A percentile compares a stretch with the other conserved stretches of the same genome.
phyloP scores from a whole-genome alignment of 345 rosid genomes.

The Corchorus olitorius region DNA sequence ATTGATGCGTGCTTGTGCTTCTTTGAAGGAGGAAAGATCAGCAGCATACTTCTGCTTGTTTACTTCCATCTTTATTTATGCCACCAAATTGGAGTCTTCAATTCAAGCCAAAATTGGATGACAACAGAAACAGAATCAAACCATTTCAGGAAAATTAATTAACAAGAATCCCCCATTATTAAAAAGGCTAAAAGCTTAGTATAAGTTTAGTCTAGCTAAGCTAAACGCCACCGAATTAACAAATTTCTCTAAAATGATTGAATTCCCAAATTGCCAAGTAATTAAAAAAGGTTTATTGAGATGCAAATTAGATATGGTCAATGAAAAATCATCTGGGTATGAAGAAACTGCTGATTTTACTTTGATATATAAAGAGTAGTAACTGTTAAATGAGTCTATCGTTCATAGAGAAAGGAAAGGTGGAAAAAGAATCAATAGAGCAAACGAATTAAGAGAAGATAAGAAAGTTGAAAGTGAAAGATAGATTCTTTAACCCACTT shows the following conservation, averaged over 20 bases:
- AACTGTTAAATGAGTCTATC: neutral
- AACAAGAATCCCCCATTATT: no score
- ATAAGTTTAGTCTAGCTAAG: neutral
- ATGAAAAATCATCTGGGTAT: neutral
- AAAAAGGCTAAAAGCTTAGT: neutral
- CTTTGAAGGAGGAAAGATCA: slow-evolving; percentile 69
- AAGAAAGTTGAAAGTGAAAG: no score
- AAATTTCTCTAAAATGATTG: neutral
- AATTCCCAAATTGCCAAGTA: neutral
- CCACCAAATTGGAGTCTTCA: slow-evolving; percentile 2
- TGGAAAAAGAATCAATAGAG: slow-evolving; percentile 5
- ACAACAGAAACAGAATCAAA: neutral
- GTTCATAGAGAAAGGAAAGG: neutral
- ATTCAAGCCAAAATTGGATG: slow-evolving; percentile 18
- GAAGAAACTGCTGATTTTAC: neutral
- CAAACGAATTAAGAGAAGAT: neutral
- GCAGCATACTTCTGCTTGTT: slow-evolving; percentile 65
- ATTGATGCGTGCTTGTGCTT: slow-evolving; percentile 64
- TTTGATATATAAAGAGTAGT: neutral
- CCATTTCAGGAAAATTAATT: neutral
- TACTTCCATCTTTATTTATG: slow-evolving; percentile 50
- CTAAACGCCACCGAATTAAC: neutral
- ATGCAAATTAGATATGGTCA: neutral
- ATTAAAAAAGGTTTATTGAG: neutral
- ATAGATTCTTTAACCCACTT: neutral